Base-by-base conservation (phyloP, 2,329 filamentous ascomycete genomes). In the Aureobasidium zeae region DNA sequence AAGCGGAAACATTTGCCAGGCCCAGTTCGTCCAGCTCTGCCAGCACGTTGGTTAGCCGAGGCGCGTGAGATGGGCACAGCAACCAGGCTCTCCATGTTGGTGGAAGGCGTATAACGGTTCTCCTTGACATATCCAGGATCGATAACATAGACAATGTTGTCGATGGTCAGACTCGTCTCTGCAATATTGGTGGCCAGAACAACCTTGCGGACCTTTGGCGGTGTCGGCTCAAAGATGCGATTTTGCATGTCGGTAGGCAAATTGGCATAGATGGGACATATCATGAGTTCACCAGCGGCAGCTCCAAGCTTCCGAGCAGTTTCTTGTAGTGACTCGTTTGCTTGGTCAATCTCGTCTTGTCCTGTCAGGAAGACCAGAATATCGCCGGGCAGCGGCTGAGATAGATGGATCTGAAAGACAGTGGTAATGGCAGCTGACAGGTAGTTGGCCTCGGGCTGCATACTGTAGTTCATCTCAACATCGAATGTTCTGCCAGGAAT, bases 181-280 rank as follows among this genome's bases (percentile, higher is more conserved):
- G 91, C 91, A 61, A 98, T 96, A 58, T 98, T 98, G 2, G 91
- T 96, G 0, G 89, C 87, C 26, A 96, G 67, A 0, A 98, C 86
- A 0, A 96, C 86, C 59, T 96, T 98, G 20, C 91, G 76, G 0
- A 84, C 81, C 13, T 81, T 81, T 0, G 82, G 77, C 0, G 91
- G 89, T 0, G 89, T 94, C 0, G 88, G 87, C 55, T 94, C 86
- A 56, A 98, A 98, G 52, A 96, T 94, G 59, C 89, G 89, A 35
- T 83, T 77, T 59, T 98, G 91, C 1, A 94, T 67, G 47, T 96
- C 88, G 0, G 86, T 87, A 0, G 88, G 88, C 28, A 98, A 66
- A 55, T 94, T 94, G 56, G 87, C 85, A 58, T 98, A 98, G 45
- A 98, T 93, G 3, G 91, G 91, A 57, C 83, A 86, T 4, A 95